Evolutionary conservation across 2,329 filamentous ascomycete genomes (phyloP), one percentile per base, ranked within the genome.

Genomic region (Verticillium longisporum): DNA sequence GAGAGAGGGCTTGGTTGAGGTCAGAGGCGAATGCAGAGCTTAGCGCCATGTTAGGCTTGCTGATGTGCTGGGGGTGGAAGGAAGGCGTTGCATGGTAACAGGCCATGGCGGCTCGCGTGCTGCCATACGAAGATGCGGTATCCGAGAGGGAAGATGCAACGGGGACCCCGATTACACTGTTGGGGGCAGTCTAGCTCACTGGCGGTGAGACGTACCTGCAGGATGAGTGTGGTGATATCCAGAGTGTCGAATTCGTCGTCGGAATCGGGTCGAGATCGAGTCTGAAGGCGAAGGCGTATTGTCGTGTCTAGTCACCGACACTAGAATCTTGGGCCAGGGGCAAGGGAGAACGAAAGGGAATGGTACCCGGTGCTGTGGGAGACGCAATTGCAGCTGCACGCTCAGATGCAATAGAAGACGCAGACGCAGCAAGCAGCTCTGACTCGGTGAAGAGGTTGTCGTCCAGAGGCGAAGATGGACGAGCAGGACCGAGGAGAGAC

Each of bases 231-330:
- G 37, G n/a, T 50, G n/a, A n/a, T 26, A 6, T 21, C n/a, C 21
- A 7, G 11, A 13, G 11, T 36, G 34, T 36, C 34, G 34, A 36
- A 36, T 7, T 56, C 55, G 55, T 18, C 14, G 21, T 41, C 26
- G 36, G 38, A 31, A 10, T 13, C 18, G 26, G 18, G 55, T 9
- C 55, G 55, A 26, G 26, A 2, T 26, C 26, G 26, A 26, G 3
- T 26, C 26, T 26, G 26, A 26, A 26, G 26, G 26, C 26, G 26
- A 26, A 26, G 26, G 26, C 26, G 26, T 26, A 26, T 26, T 38
- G 36, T 36, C 37, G 56, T 45, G 56, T 58, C 37, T 58, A 18
- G 56, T 58, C 56, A 58, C 56, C 56, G 56, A 58, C 56, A 58
- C 15, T 58, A 18, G 56, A 36, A 10, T 26, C 33, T 15, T n/a